These are phyloP conservation scores for Prunus padus DNA, from an alignment of 306 rosid species.

Conservation along the genomic window DNA sequence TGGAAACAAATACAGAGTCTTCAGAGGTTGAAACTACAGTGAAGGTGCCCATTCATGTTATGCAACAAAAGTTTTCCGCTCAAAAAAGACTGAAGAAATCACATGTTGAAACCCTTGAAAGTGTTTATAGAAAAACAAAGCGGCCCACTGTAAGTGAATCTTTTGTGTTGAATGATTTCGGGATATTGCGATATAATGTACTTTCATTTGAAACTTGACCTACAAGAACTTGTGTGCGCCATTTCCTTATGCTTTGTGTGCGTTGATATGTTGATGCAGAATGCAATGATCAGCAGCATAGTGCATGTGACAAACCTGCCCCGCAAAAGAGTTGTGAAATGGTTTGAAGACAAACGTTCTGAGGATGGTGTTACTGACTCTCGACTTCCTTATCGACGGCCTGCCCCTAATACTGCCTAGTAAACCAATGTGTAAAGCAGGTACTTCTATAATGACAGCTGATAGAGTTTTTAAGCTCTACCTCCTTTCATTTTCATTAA, in stretches of 20 bases:
- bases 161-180: neutral
- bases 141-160: conserved; percentile 83
- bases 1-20: conserved; percentile 27
- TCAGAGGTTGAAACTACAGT: conserved; percentile 30
- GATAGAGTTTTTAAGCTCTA: neutral
- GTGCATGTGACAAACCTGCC: conserved; percentile 91
- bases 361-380: conserved; percentile 76
- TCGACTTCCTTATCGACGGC: conserved; percentile 59
- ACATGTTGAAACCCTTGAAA: conserved; percentile 76
- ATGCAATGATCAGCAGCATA: conserved; percentile 72
- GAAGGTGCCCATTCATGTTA: conserved; percentile 64
- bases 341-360: conserved; percentile 90
- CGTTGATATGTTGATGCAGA: conserved; percentile 49
- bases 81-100: conserved; percentile 78
- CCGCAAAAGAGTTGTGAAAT: conserved; percentile 69
- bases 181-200: neutral
- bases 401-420: conserved; percentile 37
- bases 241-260: conserved; percentile 6
- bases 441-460: neutral
- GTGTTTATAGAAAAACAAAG: conserved; percentile 68
- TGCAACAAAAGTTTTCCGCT: conserved; percentile 62
- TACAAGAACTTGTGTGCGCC: neutral
- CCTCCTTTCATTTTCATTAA: neutral
- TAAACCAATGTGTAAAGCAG: conserved; percentile 11
- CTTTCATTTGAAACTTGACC: neutral